A percentile compares a stretch with the other conserved stretches of the same genome.
These are phyloP conservation scores for Agaricus bisporus DNA, from an alignment of 768 basidiomycete species.

Conservation along the genomic window DNA sequence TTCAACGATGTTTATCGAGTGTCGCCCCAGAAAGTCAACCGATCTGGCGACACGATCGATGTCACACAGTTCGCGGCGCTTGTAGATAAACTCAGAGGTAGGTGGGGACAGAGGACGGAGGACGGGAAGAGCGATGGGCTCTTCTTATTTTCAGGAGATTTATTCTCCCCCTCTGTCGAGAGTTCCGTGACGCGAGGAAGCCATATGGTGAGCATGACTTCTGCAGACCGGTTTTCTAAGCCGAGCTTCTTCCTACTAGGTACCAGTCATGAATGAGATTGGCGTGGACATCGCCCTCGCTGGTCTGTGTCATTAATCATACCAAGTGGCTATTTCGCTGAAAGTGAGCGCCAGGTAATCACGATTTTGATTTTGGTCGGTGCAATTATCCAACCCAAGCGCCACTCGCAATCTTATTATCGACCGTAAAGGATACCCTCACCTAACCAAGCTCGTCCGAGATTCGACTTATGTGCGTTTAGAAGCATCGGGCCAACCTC, in stretches of 20 bases:
- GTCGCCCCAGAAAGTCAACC: slow-evolving; percentile 59
- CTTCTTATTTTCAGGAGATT: slow-evolving; percentile 82
- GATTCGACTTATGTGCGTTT: slow-evolving; percentile 69
- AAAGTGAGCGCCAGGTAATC: slow-evolving; percentile 54
- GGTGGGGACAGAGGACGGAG: slow-evolving; percentile 41
- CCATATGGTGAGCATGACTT: slow-evolving; percentile 63
- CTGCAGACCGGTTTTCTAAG: neutral
- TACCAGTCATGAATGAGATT: slow-evolving; percentile 80
- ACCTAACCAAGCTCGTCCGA: slow-evolving; percentile 51
- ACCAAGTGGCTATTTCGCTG: neutral
- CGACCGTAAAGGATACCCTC: slow-evolving; percentile 21
- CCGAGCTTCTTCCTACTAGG: slow-evolving; percentile 31
- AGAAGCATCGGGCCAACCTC: neutral
- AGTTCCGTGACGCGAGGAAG: slow-evolving; percentile 84
- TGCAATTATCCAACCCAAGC: neutral
- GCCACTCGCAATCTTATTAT: neutral
- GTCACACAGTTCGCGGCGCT: slow-evolving; percentile 82
- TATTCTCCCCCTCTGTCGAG: slow-evolving; percentile 84
- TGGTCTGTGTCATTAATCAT: slow-evolving; percentile 41
- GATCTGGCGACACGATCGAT: slow-evolving; percentile 62
- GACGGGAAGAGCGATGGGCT: slow-evolving; percentile 63
- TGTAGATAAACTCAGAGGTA: slow-evolving; percentile 52
- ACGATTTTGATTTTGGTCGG: slow-evolving; percentile 86
- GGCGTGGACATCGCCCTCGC: slow-evolving; percentile 75
- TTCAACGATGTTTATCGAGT: slow-evolving; percentile 87